A percentile compares a stretch with the other conserved stretches of the same genome.
Evolutionary conservation across 129 eudicot genomes (phyloP).

Genomic region (Sambucus nigra): DNA sequence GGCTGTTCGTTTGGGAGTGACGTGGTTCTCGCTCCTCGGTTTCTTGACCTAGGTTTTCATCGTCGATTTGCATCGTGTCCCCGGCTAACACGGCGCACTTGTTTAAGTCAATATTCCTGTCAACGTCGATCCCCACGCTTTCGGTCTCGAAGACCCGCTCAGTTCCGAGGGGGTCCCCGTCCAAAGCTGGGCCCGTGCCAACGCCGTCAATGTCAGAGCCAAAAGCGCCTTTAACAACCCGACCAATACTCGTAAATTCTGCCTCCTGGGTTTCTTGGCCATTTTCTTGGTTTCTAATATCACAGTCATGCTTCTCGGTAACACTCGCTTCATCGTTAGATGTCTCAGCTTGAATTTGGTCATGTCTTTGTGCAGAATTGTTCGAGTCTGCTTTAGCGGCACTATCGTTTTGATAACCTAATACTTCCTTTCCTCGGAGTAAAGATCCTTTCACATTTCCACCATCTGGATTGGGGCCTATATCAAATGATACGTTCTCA

Average conservation of each 20-base stretch:
- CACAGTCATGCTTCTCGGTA: slow-evolving; percentile 84
- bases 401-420: slow-evolving; percentile 29
- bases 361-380: slow-evolving; percentile 32
- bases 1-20: slow-evolving; percentile 24
- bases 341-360: slow-evolving; percentile 20
- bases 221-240: slow-evolving; percentile 46
- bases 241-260: slow-evolving; percentile 42
- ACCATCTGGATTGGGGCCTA: slow-evolving; percentile 24
- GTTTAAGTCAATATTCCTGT: slow-evolving; percentile 19
- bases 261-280: slow-evolving; percentile 85
- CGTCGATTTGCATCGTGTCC: slow-evolving; percentile 69
- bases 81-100: slow-evolving; percentile 13
- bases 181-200: slow-evolving; percentile 38
- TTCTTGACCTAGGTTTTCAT: slow-evolving; percentile 35
- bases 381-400: slow-evolving; percentile 30
- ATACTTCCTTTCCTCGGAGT: slow-evolving; percentile 28
- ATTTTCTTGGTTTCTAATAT: slow-evolving; percentile 37
- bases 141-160: slow-evolving; percentile 26
- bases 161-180: slow-evolving; percentile 29
- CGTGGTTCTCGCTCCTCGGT: slow-evolving; percentile 17
- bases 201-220: slow-evolving; percentile 76
- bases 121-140: slow-evolving; percentile 13
- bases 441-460: slow-evolving; percentile 17
- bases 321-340: slow-evolving; percentile 66
- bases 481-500: slow-evolving; percentile 52